Evolutionary conservation across 2,329 filamentous ascomycete species (phyloP).

Genomic region (Aspergillus sp.): DNA sequence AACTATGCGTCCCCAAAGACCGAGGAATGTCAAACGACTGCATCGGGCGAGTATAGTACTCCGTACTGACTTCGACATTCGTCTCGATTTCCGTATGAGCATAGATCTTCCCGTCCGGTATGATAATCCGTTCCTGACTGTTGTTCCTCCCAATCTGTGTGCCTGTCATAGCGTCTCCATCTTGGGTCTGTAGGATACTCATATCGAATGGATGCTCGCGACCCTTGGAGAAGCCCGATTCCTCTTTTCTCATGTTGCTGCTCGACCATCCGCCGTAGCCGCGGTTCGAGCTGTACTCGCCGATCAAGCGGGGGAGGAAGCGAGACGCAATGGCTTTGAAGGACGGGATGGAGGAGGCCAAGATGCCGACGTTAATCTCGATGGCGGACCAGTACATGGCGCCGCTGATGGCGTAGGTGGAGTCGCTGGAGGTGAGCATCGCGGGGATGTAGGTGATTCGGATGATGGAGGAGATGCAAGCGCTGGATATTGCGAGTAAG

Average conservation of each 20-base stretch:
- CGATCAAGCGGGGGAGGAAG: constrained; percentile 47
- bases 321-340: constrained; percentile 44
- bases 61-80: constrained; percentile 28
- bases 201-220: constrained; percentile 23
- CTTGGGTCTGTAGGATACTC: constrained; percentile 15
- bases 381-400: constrained; percentile 51
- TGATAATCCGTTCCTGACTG: constrained; percentile 34
- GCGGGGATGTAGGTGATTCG: constrained; percentile 49
- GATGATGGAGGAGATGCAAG: constrained; percentile 51
- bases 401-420: constrained; percentile 40
- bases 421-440: constrained; percentile 42
- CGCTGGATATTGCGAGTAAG: constrained; percentile 27
- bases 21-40: background rate
- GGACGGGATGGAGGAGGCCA: constrained; percentile 46
- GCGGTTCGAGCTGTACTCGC: constrained; percentile 32
- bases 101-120: constrained; percentile 34
- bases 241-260: constrained; percentile 18
- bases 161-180: constrained; percentile 22
- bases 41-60: background rate
- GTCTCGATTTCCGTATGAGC: constrained; percentile 36
- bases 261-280: constrained; percentile 29
- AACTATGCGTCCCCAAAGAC: background rate
- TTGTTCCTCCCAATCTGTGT: constrained; percentile 27
- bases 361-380: constrained; percentile 46
- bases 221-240: constrained; percentile 32